These are phyloP conservation scores for Colletotrichum godetiae DNA, from an alignment of 2,329 filamentous ascomycete genomes.

Conservation along the genomic window DNA sequence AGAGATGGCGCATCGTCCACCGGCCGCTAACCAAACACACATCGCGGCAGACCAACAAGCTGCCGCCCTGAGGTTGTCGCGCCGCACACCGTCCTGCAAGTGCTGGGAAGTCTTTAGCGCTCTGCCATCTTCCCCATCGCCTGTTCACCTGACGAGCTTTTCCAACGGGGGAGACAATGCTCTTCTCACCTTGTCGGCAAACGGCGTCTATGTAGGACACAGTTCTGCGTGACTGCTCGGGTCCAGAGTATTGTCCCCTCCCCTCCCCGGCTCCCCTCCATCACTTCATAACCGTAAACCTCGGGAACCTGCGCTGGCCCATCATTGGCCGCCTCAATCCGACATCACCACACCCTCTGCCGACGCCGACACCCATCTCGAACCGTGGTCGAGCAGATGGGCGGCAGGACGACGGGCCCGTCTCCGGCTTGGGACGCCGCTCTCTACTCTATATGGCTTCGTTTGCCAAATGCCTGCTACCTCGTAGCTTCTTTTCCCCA, in stretches of 20 bases:
- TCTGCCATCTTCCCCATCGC: not conserved
- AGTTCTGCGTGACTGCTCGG: not conserved
- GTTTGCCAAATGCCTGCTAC: not conserved
- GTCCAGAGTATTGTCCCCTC: not conserved
- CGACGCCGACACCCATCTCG: constrained; percentile 1
- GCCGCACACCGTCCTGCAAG: constrained; percentile 22
- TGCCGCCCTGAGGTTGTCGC: constrained; percentile 22
- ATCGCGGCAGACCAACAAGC: not conserved
- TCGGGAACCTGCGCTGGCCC: not conserved
- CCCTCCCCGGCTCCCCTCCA: not conserved
- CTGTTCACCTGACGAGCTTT: not conserved
- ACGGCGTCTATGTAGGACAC: constrained; percentile 1
- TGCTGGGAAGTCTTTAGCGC: constrained; percentile 15
- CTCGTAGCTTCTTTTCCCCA: not conserved
- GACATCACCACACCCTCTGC: constrained; percentile 33
- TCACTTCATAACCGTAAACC: not conserved
- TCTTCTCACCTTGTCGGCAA: not conserved
- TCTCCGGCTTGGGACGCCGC: not conserved
- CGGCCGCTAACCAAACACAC: not conserved
- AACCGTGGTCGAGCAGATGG: not conserved
- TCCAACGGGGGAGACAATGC: not conserved
- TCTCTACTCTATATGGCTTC: constrained; percentile 14
- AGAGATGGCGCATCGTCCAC: not conserved
- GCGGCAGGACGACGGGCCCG: constrained; percentile 23
- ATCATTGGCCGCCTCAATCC: constrained; percentile 4